Conservation (phyloP, 805 yeast species). For the Dipodascus albidus region DNA sequence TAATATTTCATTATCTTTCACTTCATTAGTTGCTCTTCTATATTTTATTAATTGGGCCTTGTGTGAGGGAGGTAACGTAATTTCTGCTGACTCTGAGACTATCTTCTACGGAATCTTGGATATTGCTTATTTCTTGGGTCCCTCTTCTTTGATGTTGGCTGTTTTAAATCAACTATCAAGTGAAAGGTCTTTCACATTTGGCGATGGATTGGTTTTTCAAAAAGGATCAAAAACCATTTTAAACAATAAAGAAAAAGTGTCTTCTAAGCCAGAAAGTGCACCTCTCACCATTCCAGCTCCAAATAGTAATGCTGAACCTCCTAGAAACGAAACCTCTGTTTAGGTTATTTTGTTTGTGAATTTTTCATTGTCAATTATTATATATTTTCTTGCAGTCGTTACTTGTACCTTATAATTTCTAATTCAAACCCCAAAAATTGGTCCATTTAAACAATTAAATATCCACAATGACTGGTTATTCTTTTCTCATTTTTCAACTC, state of each 20-base stretch:
- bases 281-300: no score
- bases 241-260: background rate
- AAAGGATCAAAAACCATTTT: background rate
- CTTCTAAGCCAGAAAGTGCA: background rate
- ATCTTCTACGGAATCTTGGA: slow-evolving; percentile 52
- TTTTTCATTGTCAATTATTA: background rate
- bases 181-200: background rate
- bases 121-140: slow-evolving; percentile 30
- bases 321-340: background rate
- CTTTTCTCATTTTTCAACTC: no score
- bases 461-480: no score
- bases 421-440: no score
- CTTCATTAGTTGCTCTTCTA: slow-evolving; percentile 35
- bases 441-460: no score
- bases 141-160: slow-evolving; percentile 15
- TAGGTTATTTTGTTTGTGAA: background rate
- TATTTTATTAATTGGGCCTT: slow-evolving; percentile 44
- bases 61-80: slow-evolving; percentile 52
- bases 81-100: slow-evolving; percentile 47
- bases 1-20: slow-evolving; percentile 10
- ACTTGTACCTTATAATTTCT: no score
- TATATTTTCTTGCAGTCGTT: background rate
- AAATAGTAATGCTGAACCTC: background rate
- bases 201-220: background rate
- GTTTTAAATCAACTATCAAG: background rate